A percentile compares a stretch with the other conserved stretches of the same genome.
phyloP scores from a whole-genome alignment of 1,284 basidiomycete genomes.

The Abortiporus biennis region DNA sequence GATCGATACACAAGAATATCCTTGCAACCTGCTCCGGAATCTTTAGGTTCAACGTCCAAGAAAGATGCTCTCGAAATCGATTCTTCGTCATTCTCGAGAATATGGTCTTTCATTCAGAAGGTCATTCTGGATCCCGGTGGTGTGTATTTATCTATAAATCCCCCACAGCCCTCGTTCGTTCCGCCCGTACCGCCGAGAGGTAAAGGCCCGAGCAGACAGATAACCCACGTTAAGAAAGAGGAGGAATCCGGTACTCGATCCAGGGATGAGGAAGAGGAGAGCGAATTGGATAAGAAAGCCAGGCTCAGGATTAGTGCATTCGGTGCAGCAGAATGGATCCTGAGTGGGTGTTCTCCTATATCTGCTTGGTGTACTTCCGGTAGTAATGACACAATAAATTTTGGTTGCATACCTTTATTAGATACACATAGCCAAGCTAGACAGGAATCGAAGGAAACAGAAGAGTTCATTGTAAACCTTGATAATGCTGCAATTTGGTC shows the following conservation, averaged over 20 bases:
- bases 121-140: slow-evolving; percentile 63
- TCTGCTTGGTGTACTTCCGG: slow-evolving; percentile 9
- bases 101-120: slow-evolving; percentile 46
- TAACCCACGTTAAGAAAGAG: slow-evolving; percentile 21
- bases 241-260: slow-evolving; percentile 30
- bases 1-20: slow-evolving; percentile 29
- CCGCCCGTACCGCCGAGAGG: slow-evolving; percentile 21
- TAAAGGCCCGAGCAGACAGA: slow-evolving; percentile 27
- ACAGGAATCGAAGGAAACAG: slow-evolving; percentile 14
- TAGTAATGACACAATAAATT: slow-evolving; percentile 6
- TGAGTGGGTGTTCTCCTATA: slow-evolving; percentile 40
- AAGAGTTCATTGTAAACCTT: slow-evolving; percentile 33
- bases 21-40: background rate
- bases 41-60: background rate
- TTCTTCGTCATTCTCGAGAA: slow-evolving; percentile 16
- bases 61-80: slow-evolving; percentile 1
- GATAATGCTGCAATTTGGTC: slow-evolving; percentile 57
- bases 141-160: slow-evolving; percentile 66
- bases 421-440: slow-evolving; percentile 12
- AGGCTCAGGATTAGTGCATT: slow-evolving; percentile 70
- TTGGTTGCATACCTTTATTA: slow-evolving; percentile 4
- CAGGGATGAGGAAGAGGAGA: slow-evolving; percentile 57
- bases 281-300: slow-evolving; percentile 60
- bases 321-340: slow-evolving; percentile 59
- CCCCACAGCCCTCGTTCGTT: slow-evolving; percentile 38